Evolutionary conservation across 352 stramenopile genomes (phyloP).

Genomic region (Phytophthora agathidicida): DNA sequence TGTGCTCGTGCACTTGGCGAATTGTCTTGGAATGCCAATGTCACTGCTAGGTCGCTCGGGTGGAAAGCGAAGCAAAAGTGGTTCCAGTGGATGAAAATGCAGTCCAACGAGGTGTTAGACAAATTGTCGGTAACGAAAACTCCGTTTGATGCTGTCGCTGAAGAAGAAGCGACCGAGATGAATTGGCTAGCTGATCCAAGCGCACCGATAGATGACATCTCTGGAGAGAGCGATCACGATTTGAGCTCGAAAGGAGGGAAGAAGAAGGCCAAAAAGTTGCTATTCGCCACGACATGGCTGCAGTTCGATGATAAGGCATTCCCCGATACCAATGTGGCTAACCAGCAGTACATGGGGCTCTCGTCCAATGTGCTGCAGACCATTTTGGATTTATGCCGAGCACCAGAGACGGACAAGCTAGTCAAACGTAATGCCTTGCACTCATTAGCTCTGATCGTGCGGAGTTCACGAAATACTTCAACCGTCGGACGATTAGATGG

Average conservation of each 20-base stretch:
- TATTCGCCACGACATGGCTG: constrained; percentile 61
- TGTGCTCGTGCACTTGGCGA: constrained; percentile 60
- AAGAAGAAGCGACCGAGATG: constrained; percentile 39
- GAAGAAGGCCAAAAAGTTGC: constrained; percentile 51
- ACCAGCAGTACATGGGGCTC: constrained; percentile 74
- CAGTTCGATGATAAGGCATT: constrained; percentile 47
- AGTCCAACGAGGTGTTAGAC: constrained; percentile 42
- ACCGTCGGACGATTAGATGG: constrained; percentile 67
- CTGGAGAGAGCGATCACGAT: constrained; percentile 44
- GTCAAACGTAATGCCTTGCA: constrained; percentile 69
- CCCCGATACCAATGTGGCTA: constrained; percentile 52
- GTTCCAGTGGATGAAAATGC: constrained; percentile 54
- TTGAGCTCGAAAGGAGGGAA: constrained; percentile 31
- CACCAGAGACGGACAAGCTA: constrained; percentile 10
- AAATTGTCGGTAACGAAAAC: constrained; percentile 30
- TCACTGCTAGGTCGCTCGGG: constrained; percentile 54
- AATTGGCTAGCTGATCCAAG: constrained; percentile 71
- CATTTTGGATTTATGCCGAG: constrained; percentile 54
- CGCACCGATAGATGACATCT: constrained; percentile 25
- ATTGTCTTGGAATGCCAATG: constrained; percentile 74
- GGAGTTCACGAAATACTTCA: constrained; percentile 71
- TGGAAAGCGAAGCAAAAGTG: constrained; percentile 75
- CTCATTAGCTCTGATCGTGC: constrained; percentile 69
- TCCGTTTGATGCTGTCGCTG: constrained; percentile 60
- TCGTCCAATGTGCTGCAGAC: constrained; percentile 57